These are phyloP conservation scores for Sedum album DNA, from an alignment of 164 flowering plant species.

Conservation along the genomic window DNA sequence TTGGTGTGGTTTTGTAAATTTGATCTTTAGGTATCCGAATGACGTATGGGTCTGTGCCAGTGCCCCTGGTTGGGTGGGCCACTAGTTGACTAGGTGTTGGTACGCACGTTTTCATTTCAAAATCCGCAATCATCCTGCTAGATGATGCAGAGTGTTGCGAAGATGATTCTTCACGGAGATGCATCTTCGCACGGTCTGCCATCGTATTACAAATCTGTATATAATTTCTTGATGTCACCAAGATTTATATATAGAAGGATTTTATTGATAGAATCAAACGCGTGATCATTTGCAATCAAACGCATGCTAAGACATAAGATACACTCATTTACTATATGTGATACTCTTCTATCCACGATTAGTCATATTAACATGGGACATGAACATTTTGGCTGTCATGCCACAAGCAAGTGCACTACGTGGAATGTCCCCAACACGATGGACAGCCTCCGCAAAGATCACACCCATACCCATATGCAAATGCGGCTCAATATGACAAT, in stretches of 20 bases:
- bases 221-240: too few species aligned
- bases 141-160: neutral
- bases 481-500: conserved; percentile 79
- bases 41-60: conserved; percentile 50
- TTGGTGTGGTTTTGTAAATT: conserved; percentile 70
- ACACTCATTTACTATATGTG: too few species aligned
- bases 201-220: too few species aligned
- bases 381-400: neutral
- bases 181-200: neutral
- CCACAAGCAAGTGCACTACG: conserved; percentile 54
- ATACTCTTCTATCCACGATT: neutral
- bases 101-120: conserved; percentile 6
- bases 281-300: too few species aligned
- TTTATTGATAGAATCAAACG: too few species aligned
- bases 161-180: neutral
- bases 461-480: conserved; percentile 81
- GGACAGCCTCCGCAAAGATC: conserved; percentile 61
- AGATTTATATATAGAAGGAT: too few species aligned
- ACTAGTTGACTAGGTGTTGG: conserved; percentile 18
- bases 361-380: neutral
- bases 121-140: neutral
- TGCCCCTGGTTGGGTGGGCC: conserved; percentile 16
- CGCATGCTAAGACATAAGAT: too few species aligned
- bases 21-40: conserved; percentile 85
- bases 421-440: conserved; percentile 52